Evolutionary conservation across 2,329 filamentous ascomycete genomes (phyloP).

Genomic region (Teratosphaeria gauchensis): DNA sequence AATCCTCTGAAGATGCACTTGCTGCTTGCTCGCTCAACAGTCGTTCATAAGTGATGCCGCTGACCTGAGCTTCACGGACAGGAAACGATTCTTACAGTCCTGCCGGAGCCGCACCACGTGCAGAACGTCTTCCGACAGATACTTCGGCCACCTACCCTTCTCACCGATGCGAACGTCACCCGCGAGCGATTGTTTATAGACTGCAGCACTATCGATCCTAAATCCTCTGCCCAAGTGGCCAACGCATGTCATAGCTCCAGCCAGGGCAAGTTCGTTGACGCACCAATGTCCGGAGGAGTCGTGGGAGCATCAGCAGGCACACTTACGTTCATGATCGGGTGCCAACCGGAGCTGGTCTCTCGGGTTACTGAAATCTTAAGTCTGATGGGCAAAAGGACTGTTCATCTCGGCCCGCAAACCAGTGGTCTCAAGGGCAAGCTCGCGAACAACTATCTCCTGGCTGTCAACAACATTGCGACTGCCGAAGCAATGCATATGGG

Average conservation of each 20-base stretch:
- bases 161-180: constrained; percentile 38
- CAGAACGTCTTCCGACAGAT: constrained; percentile 72
- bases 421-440: constrained; percentile 84
- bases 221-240: constrained; percentile 70
- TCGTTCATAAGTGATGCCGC: constrained; percentile 35
- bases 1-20: constrained; percentile 56
- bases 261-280: constrained; percentile 76
- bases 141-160: constrained; percentile 48
- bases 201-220: constrained; percentile 90
- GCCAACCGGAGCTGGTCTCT: constrained; percentile 50
- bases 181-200: constrained; percentile 75
- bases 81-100: constrained; percentile 79
- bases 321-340: constrained; percentile 91
- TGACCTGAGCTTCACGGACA: constrained; percentile 28
- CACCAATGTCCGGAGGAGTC: constrained; percentile 93
- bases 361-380: constrained; percentile 60
- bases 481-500: constrained; percentile 60
- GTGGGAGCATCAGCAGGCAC: constrained; percentile 81
- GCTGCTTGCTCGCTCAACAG: constrained; percentile 28
- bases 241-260: constrained; percentile 55
- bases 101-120: constrained; percentile 84
- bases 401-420: constrained; percentile 78
- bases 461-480: constrained; percentile 76
- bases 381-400: constrained; percentile 75
- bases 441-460: constrained; percentile 93